These are phyloP conservation scores for Schizonepeta tenuifolia DNA, from an alignment of 257 asterid genomes.

Conservation along the genomic window DNA sequence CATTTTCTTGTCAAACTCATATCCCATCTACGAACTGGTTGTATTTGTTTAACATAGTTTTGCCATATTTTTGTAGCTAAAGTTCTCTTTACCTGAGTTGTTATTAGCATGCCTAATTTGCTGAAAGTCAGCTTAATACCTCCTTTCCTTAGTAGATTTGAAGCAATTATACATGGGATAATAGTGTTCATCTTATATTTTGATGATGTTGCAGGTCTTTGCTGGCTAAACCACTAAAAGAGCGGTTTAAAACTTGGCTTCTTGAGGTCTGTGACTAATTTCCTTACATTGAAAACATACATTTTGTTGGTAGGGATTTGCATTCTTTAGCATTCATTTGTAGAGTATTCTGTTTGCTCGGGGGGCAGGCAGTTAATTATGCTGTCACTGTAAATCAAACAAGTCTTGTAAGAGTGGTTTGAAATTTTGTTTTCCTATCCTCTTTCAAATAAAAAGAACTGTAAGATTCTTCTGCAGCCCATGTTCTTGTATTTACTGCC, in stretches of 20 bases:
- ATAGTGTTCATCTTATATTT: slow-evolving; percentile 21
- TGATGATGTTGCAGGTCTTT: slow-evolving; percentile 57
- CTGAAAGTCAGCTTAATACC: slow-evolving; percentile 1
- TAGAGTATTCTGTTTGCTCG: background rate
- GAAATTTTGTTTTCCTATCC: slow-evolving; percentile 14
- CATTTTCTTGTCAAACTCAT: background rate
- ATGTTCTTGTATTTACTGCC: background rate
- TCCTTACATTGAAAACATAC: slow-evolving; percentile 6
- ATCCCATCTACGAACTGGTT: background rate
- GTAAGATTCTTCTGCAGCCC: background rate
- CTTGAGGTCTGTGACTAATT: slow-evolving; percentile 55
- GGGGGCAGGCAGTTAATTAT: background rate
- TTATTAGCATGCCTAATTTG: background rate
- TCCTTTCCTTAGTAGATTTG: slow-evolving; percentile 14
- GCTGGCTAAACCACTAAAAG: slow-evolving; percentile 69
- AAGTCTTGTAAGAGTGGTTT: background rate
- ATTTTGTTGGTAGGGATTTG: slow-evolving; percentile 5
- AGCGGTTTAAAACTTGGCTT: slow-evolving; percentile 66
- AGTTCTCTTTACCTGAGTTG: background rate
- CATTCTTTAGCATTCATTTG: slow-evolving; percentile 8
- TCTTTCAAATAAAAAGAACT: too few relatives aligned
- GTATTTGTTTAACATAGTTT: too few relatives aligned
- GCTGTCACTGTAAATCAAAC: slow-evolving; percentile 7
- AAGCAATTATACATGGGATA: background rate
- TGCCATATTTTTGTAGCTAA: background rate